These are phyloP conservation scores for Leptodermis oblonga DNA, from an alignment of 257 asterid genomes.

Conservation along the genomic window DNA sequence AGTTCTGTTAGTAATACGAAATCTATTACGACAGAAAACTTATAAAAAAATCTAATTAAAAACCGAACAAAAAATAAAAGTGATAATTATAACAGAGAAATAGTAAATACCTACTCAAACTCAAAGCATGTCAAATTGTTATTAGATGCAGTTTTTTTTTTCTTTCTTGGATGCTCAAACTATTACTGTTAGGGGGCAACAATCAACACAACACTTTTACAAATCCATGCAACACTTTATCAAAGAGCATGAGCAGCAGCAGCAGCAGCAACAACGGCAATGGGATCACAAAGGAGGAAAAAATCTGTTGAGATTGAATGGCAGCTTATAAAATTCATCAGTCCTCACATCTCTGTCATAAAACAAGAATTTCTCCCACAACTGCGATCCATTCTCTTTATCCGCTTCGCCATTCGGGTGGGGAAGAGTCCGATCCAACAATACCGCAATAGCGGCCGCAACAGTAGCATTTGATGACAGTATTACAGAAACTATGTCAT, in stretches of 20 bases:
- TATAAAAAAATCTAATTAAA: no score
- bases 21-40: no score
- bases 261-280: no score
- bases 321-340: slow-evolving; percentile 56
- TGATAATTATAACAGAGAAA: no score
- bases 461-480: slow-evolving; percentile 58
- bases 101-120: no score
- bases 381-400: slow-evolving; percentile 51
- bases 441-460: slow-evolving; percentile 38
- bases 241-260: not conserved
- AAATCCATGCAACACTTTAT: not conserved
- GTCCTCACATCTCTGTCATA: slow-evolving; percentile 59
- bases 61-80: no score
- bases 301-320: slow-evolving; percentile 49
- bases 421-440: slow-evolving; percentile 49
- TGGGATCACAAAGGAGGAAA: slow-evolving; percentile 48
- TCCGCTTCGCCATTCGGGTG: slow-evolving; percentile 30
- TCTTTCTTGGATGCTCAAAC: no score
- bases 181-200: no score
- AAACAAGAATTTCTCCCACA: slow-evolving; percentile 64
- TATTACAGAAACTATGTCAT: slow-evolving; percentile 36
- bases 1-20: no score
- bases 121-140: no score
- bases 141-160: no score
- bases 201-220: no score